phyloP scores from a whole-genome alignment of 768 basidiomycete genomes.

The Kwoniella botswanensis region DNA sequence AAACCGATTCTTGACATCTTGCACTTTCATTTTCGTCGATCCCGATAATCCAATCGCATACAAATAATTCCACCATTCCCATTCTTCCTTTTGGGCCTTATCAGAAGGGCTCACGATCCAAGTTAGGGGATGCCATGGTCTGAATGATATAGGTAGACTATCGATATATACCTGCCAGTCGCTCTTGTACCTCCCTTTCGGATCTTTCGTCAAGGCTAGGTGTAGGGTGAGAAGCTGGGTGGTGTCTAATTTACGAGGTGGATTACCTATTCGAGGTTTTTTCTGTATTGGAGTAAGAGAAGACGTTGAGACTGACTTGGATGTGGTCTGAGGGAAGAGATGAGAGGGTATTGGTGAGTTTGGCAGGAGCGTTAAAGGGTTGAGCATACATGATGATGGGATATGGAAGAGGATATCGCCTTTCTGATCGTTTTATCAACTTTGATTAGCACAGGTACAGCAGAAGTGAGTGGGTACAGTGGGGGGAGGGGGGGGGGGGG shows the following conservation, averaged over 20 bases:
- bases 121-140: conserved; percentile 75
- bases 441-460: conserved; percentile 35
- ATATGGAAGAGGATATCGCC: conserved; percentile 70
- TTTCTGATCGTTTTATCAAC: conserved; percentile 50
- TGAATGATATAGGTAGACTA: conserved; percentile 74
- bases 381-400: conserved; percentile 74
- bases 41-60: conserved; percentile 26
- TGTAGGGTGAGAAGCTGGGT: conserved; percentile 81
- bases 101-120: conserved; percentile 62
- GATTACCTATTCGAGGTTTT: conserved; percentile 26
- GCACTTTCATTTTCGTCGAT: conserved; percentile 36
- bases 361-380: conserved; percentile 70
- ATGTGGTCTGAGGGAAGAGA: conserved; percentile 33
- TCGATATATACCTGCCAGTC: conserved; percentile 67
- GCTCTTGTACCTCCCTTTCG: conserved; percentile 62
- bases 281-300: conserved; percentile 3
- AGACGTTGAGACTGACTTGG: conserved; percentile 5
- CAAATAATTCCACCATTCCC: conserved; percentile 29
- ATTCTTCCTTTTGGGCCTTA: conserved; percentile 60
- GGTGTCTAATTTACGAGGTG: conserved; percentile 54
- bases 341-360: conserved; percentile 62
- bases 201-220: conserved; percentile 69
- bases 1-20: conserved; percentile 50
- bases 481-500: too few species aligned
- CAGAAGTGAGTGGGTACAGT: too few species aligned